Evolutionary conservation across 1,284 basidiomycete species (phyloP), one percentile per base, ranked within the genome.

Genomic region (Cystobasidium sp.): DNA sequence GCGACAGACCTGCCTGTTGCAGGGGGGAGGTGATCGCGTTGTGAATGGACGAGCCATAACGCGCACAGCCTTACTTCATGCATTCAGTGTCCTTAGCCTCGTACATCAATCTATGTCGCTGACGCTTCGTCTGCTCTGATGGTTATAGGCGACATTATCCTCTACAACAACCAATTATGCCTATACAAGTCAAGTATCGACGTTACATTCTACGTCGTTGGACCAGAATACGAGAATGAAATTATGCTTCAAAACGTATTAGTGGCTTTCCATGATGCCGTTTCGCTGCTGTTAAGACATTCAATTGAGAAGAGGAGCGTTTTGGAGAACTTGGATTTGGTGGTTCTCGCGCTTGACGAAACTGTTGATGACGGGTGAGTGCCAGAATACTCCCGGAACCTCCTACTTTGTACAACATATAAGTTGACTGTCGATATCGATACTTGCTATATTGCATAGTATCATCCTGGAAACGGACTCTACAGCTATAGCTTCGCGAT

Each of bases 401-500:
- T 6, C 20, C 6, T 53, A 24, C 37, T 63, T 52, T 24, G 31
- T 56, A 37, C 39, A n/a, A 16, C n/a, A 12, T 20, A 6, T 20
- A 1, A 51, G 16, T 6, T 51, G 31, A 31, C 31, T 31, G 31
- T 31, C 31, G 31, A 31, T 31, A 31, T 31, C 31, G 31, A 31
- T 31, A 31, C 31, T 31, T 49, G 46, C 46, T 49, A 12, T 12
- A 22, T 14, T 10, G 39, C 41, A 31, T 43, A 59, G 96, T 55
- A 92, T 99, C 82, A 96, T 99, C 78, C 90, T 99, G 61, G 96
- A 99, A 83, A 99, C 95, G 0, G 97, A 99, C 83, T 87, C 94
- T 5, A 89, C 92, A 0, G 93, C 95, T 10, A 97, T 99, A 80
- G 94, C 95, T 0, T 94, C 94, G 46, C 86, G 97, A 74, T 97